These are phyloP conservation scores for Rhodosporidiobolus sp. DNA, from an alignment of 768 basidiomycete genomes.

Conservation along the genomic window DNA sequence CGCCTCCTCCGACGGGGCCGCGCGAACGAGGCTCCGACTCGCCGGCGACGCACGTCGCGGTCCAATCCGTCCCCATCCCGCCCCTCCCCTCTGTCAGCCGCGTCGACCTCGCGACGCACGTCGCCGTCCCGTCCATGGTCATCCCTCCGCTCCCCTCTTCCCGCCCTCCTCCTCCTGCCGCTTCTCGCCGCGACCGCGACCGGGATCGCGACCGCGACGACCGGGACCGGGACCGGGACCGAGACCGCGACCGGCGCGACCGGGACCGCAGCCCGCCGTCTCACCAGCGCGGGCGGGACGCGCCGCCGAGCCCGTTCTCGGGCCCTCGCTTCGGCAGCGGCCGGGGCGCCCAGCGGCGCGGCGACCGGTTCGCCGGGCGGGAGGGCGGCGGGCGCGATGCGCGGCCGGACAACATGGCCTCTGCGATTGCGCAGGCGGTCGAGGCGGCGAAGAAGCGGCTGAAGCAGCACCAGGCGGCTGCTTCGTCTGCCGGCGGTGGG, in stretches of 20 bases:
- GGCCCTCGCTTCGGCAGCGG: background rate
- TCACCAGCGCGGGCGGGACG: background rate
- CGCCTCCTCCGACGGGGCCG: background rate
- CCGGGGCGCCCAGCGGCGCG: background rate
- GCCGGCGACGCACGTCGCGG: background rate
- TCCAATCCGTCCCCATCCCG: background rate
- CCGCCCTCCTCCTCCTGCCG: too few relatives aligned
- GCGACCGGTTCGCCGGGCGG: background rate
- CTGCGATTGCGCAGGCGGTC: slow-evolving; percentile 23
- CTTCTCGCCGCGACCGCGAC: background rate
- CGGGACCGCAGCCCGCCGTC: background rate
- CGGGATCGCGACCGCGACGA: background rate
- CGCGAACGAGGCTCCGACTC: background rate
- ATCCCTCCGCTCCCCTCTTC: slow-evolving; percentile 6
- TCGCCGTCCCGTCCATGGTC: background rate
- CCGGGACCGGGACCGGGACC: background rate
- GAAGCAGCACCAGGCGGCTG: slow-evolving; percentile 29
- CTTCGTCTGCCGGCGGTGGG: background rate
- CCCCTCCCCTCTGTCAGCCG: background rate
- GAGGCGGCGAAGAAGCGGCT: slow-evolving; percentile 27
- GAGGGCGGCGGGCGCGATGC: background rate
- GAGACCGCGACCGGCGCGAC: background rate
- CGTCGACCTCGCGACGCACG: background rate
- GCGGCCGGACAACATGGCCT: slow-evolving; percentile 20
- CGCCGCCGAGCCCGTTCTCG: too few relatives aligned